These are phyloP conservation scores for Paragyromitra xinjiangensis DNA, from an alignment of 495 filamentous ascomycete genomes.

Conservation along the genomic window DNA sequence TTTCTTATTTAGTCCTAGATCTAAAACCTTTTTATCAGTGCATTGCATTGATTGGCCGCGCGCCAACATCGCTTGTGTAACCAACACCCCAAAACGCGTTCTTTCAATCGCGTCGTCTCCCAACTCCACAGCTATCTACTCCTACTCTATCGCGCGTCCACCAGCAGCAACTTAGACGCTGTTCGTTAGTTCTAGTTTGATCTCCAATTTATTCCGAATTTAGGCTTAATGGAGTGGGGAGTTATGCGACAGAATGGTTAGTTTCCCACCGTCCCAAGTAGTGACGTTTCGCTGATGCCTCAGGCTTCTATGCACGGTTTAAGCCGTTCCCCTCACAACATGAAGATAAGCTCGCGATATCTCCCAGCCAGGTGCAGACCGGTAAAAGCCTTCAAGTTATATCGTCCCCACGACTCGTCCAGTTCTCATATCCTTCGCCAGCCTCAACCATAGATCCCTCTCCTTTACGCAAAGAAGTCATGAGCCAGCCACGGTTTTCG, in stretches of 20 bases:
- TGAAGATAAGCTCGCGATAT: not conserved
- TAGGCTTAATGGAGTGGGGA: not conserved
- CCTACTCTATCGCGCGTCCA: not conserved
- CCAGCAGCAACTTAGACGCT: not conserved
- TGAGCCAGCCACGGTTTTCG: not conserved
- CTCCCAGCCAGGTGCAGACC: not conserved
- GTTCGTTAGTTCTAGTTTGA: not conserved
- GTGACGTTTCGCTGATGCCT: not conserved
- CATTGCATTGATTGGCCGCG: not conserved
- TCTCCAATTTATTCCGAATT: not conserved
- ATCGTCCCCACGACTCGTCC: not conserved
- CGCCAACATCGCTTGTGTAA: not conserved
- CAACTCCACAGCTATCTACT: not conserved
- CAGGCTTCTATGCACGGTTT: not conserved
- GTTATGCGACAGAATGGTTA: not conserved
- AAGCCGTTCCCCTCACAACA: not conserved
- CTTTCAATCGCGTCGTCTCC: slow-evolving; percentile 3
- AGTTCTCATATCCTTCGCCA: not conserved
- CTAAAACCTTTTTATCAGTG: not conserved
- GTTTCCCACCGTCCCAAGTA: not conserved
- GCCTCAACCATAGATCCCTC: not conserved
- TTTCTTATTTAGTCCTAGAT: not conserved
- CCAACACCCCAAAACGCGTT: slow-evolving; percentile 4
- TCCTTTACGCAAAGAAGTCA: not conserved
- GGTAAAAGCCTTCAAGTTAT: not conserved